These are phyloP conservation scores for Akanthomyces lecanii DNA, from an alignment of 2,329 filamentous ascomycete genomes.

Conservation along the genomic window DNA sequence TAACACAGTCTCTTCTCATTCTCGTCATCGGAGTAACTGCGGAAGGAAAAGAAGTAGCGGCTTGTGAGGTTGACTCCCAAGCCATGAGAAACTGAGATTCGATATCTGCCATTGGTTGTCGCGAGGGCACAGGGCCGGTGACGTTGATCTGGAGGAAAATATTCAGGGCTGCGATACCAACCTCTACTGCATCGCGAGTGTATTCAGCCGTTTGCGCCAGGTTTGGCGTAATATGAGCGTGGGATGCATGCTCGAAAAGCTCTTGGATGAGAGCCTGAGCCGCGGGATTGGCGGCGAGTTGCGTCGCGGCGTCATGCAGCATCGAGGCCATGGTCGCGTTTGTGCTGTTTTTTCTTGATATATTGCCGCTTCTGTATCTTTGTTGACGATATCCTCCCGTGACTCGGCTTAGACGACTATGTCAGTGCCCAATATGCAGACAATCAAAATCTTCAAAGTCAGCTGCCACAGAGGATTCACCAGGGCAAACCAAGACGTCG, in stretches of 20 bases:
- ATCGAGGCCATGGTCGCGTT: not conserved
- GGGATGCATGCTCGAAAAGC: not conserved
- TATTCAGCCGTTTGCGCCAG: not conserved
- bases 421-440: not conserved
- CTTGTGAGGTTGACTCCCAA: constrained; percentile 23
- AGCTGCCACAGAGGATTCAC: too few relatives aligned
- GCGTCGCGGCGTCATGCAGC: not conserved
- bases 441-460: constrained; percentile 7
- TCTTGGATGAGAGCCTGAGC: constrained; percentile 10
- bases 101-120: constrained; percentile 24
- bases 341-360: not conserved
- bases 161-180: constrained; percentile 30
- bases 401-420: not conserved
- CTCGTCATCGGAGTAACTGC: constrained; percentile 29
- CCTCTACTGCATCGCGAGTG: constrained; percentile 22
- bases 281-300: constrained; percentile 3
- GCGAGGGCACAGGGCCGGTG: constrained; percentile 72
- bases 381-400: not conserved
- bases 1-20: constrained; percentile 57
- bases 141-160: constrained; percentile 74
- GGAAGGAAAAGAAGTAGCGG: not conserved
- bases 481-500: not conserved
- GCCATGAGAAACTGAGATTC: constrained; percentile 38
- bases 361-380: not conserved
- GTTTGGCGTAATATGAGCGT: not conserved